Conservation (phyloP, 345 rosid species). For the Citrus unshiu region DNA sequence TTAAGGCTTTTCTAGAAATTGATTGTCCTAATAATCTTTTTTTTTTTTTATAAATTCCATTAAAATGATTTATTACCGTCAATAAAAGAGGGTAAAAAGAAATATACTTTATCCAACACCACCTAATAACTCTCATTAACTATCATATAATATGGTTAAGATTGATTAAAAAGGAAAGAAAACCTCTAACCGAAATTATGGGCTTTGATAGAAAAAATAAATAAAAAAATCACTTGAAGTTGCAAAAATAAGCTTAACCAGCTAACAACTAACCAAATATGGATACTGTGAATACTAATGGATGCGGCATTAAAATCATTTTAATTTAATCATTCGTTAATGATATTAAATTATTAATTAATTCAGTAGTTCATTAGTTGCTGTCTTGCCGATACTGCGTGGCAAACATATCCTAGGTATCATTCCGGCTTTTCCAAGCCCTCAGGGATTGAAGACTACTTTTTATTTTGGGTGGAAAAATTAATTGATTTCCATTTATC, state of each 20-base stretch:
- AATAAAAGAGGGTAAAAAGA: too few relatives aligned
- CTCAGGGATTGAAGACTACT: not conserved
- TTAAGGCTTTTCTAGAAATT: too few relatives aligned
- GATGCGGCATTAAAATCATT: too few relatives aligned
- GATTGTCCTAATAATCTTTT: not conserved
- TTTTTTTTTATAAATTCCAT: too few relatives aligned
- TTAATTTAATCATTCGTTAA: too few relatives aligned
- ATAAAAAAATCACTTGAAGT: not conserved
- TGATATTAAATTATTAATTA: not conserved
- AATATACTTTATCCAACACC: not conserved
- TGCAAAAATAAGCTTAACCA: not conserved
- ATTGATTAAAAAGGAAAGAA: not conserved
- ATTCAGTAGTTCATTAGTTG: not conserved
- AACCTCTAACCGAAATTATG: not conserved
- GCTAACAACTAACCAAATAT: not conserved
- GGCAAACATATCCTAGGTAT: not conserved
- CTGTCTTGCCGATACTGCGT: not conserved
- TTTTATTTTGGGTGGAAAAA: not conserved
- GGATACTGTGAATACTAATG: not conserved
- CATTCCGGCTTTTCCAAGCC: slow-evolving; percentile 1
- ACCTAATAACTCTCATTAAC: not conserved
- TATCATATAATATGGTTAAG: too few relatives aligned
- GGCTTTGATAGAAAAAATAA: not conserved
- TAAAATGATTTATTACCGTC: not conserved
- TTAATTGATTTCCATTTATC: slow-evolving; percentile 15